Base-by-base conservation (phyloP, 1,284 basidiomycete genomes). In the Cutaneotrichosporon spelunceum region DNA sequence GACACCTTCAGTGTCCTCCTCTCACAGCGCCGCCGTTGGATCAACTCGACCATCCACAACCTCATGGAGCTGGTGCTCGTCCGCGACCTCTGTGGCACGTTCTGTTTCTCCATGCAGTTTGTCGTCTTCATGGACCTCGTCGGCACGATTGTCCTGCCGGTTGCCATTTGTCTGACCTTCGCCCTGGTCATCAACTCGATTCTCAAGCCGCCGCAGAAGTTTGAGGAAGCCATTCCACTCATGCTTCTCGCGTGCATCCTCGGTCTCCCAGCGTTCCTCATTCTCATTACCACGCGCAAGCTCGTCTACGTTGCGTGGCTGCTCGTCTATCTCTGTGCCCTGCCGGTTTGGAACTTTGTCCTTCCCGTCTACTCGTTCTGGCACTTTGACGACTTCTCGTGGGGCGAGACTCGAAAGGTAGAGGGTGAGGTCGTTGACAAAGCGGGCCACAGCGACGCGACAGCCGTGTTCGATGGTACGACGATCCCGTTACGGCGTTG, bases 11-110 rank as follows among this genome's bases (percentile, higher is more conserved):
- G 83, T 44, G 86, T 99, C 54, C 84, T 99, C 48, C 85, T 99
- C 13, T 99, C 95, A 1, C 96, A 99, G 77, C 90, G 96, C 34
- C 88, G 96, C 29, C 88, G 96, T 67, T 99, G 96, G 96, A 99
- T 99, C 83, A 99, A 98, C 80, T 98, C 93, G 49, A 99, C 96
- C 0, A 91, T 99, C 53, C 96, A 99, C 83, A 99, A 99, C 76
- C 85, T 99, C 58, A 97, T 98, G 93, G 96, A 99, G 78, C 88
- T 99, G 36, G 92, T 99, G 39, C 87, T 92, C 63, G 96, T 99
- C 29, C 90, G 91, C 67, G 93, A 99, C 74, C 84, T 99, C 24
- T 99, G 92, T 77, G 92, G 92, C 52, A 94, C 91, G 33, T 94
- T 94, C 79, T 96, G 92, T 82, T 93, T 94, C 81, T 93, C 90